Percentiles rank a stretch among this genome's conserved stretches.
phyloP scores from a whole-genome alignment of 2,329 filamentous ascomycete genomes.

The Chalara sp. region DNA sequence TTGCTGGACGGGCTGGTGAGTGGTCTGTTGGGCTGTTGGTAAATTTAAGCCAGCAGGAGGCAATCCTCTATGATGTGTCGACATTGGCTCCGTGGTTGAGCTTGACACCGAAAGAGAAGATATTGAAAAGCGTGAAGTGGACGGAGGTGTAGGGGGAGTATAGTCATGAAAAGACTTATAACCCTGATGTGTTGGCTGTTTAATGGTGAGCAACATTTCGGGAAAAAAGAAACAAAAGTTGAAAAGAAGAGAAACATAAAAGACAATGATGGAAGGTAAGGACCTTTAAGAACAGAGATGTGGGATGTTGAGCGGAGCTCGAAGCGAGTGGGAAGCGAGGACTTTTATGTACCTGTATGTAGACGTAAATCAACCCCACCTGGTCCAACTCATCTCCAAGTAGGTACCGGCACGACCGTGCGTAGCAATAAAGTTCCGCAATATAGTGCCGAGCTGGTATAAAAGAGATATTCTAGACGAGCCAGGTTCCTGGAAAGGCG shows the following conservation, averaged over 20 bases:
- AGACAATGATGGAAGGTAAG: constrained; percentile 17
- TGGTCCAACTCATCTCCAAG: constrained; percentile 13
- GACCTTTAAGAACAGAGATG: constrained; percentile 19
- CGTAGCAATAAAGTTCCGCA: constrained; percentile 15
- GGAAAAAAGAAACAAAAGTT: constrained; percentile 23
- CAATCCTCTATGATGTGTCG: constrained; percentile 61
- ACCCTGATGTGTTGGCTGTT: constrained; percentile 39
- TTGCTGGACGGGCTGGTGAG: constrained; percentile 11
- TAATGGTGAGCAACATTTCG: constrained; percentile 45
- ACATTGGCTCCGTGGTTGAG: constrained; percentile 53
- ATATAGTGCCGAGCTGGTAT: constrained; percentile 14
- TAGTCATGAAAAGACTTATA: constrained; percentile 42
- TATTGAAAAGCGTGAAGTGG: constrained; percentile 33
- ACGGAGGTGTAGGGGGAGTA: constrained; percentile 32
- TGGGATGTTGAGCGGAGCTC: constrained; percentile 14
- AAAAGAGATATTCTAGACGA: constrained; percentile 14
- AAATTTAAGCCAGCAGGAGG: constrained; percentile 42
- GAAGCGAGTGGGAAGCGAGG: constrained; percentile 18
- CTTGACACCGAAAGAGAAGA: constrained; percentile 27
- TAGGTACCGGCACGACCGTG: constrained; percentile 17
- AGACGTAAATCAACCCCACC: neutral
- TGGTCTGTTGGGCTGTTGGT: constrained; percentile 47
- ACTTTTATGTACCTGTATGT: constrained; percentile 15
- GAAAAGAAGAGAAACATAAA: constrained; percentile 20
- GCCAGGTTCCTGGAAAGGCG: constrained; percentile 17